These are phyloP conservation scores for Gautieria morchelliformis DNA, from an alignment of 768 basidiomycete genomes.

Conservation along the genomic window DNA sequence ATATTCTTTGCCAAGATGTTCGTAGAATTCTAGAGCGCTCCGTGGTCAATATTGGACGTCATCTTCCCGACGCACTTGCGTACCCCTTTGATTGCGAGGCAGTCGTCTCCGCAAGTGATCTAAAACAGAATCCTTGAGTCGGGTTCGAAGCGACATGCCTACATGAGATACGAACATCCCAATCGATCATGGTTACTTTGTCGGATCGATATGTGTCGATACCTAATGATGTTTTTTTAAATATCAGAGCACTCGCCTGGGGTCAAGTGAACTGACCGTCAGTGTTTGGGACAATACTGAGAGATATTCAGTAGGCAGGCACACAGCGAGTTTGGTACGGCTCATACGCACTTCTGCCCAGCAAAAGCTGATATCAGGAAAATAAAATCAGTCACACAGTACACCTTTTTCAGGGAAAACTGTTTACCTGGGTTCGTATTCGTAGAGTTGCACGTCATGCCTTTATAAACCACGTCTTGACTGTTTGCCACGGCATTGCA, in stretches of 20 bases:
- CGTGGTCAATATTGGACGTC: background rate
- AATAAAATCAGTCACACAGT: background rate
- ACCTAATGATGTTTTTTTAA: conserved; percentile 20
- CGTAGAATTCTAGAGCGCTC: conserved; percentile 39
- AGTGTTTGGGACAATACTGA: conserved; percentile 48
- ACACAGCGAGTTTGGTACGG: background rate
- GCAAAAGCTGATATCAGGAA: conserved; percentile 19
- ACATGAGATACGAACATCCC: conserved; percentile 28
- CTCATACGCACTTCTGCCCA: conserved; percentile 35
- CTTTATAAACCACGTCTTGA: conserved; percentile 40
- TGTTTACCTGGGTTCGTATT: conserved; percentile 35
- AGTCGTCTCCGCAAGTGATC: conserved; percentile 55
- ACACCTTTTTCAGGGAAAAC: too few species aligned
- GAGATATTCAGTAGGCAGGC: background rate
- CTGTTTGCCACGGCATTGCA: conserved; percentile 46
- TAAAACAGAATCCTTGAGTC: background rate
- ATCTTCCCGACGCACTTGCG: conserved; percentile 11
- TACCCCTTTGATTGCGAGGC: conserved; percentile 55
- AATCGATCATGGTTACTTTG: conserved; percentile 38
- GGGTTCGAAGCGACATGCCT: background rate
- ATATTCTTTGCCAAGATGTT: conserved; percentile 39
- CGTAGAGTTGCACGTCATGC: conserved; percentile 48
- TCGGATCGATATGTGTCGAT: conserved; percentile 49
- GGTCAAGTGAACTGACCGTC: conserved; percentile 31
- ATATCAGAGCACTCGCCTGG: background rate